Conservation (phyloP, 495 filamentous ascomycete genomes). For the Aspergillus wentii region DNA sequence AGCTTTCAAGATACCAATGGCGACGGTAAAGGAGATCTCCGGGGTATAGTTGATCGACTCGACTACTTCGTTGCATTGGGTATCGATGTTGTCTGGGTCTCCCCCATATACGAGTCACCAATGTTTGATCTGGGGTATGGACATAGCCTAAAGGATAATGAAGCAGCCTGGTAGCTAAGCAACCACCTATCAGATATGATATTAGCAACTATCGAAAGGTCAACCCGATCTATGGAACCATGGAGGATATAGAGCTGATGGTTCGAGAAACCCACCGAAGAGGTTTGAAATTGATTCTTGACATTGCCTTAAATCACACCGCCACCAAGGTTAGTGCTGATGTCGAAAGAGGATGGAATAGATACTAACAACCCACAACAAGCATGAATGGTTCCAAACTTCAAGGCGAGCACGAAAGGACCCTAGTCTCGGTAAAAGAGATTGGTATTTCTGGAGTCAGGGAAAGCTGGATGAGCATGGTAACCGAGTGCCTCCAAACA, state of each 20-base stretch:
- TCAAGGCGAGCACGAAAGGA: constrained; percentile 31
- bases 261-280: constrained; percentile 37
- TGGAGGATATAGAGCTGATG: constrained; percentile 51
- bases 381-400: constrained; percentile 63
- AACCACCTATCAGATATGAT: constrained; percentile 20
- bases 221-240: constrained; percentile 44
- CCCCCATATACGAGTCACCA: constrained; percentile 52
- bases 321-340: constrained; percentile 21
- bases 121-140: constrained; percentile 31
- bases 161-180: not conserved
- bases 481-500: constrained; percentile 47
- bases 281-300: constrained; percentile 56
- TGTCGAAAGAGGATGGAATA: constrained; percentile 55
- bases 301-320: constrained; percentile 65
- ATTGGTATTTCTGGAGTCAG: constrained; percentile 52
- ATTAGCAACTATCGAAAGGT: constrained; percentile 57
- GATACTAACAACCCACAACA: constrained; percentile 53
- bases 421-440: constrained; percentile 27
- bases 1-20: constrained; percentile 50
- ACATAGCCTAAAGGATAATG: not conserved
- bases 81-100: constrained; percentile 55
- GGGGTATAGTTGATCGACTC: constrained; percentile 47
- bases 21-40: constrained; percentile 53
- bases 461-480: constrained; percentile 36
- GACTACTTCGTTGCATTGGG: constrained; percentile 50